Evolutionary conservation across 108 stramenopile genomes (phyloP).

Genomic region (Parmales sp.): DNA sequence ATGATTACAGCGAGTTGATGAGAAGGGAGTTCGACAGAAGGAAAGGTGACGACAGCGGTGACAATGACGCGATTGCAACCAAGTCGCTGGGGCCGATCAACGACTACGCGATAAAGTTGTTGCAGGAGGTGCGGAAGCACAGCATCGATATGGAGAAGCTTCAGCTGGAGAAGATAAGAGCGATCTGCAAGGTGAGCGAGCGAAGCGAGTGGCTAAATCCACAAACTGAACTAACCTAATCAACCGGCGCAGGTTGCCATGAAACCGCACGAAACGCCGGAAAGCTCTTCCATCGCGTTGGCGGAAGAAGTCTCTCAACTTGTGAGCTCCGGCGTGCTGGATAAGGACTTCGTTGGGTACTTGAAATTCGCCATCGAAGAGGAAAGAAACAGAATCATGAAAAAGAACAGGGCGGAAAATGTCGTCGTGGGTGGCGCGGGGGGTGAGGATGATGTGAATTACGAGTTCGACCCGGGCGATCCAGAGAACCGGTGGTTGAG

Average conservation of each 20-base stretch:
- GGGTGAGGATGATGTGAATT: constrained; percentile 62
- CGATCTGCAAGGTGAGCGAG: constrained; percentile 76
- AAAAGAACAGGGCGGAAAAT: too few species aligned
- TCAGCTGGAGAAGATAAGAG: constrained; percentile 66
- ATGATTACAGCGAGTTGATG: too few species aligned
- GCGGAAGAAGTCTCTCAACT: constrained; percentile 71
- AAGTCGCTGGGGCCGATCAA: constrained; percentile 57
- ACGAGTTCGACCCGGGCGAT: constrained; percentile 58
- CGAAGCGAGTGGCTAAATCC: too few species aligned
- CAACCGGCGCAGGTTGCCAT: too few species aligned
- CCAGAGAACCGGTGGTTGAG: constrained; percentile 75
- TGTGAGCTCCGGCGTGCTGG: constrained; percentile 71
- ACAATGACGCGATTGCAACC: constrained; percentile 44
- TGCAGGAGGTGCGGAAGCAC: constrained; percentile 64
- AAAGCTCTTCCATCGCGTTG: constrained; percentile 66
- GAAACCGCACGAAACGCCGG: constrained; percentile 69
- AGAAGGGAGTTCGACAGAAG: too few species aligned
- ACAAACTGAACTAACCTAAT: too few species aligned
- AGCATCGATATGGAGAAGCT: constrained; percentile 70
- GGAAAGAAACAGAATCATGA: too few species aligned
- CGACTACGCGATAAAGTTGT: constrained; percentile 48
- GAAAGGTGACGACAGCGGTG: too few species aligned
- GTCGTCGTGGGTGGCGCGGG: too few species aligned
- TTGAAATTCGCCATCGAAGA: constrained; percentile 78
- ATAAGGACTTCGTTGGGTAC: constrained; percentile 74